Base-by-base conservation (phyloP, 495 filamentous ascomycete species). In the Apiosordaria backusii region DNA sequence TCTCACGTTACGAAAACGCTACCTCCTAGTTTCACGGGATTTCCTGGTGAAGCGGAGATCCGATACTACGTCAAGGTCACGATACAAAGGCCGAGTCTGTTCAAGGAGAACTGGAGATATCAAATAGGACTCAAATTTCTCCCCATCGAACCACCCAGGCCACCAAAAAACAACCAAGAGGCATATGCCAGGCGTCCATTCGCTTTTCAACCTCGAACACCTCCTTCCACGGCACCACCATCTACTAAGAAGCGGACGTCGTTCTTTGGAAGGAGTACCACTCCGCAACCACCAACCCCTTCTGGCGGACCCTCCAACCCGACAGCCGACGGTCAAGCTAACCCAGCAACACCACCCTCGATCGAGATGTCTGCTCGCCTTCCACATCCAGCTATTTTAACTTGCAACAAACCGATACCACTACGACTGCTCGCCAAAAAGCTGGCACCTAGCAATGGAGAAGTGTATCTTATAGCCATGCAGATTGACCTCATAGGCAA, bases 41-140 rank as follows among this genome's bases (percentile, higher is more conserved):
- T 96, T 67, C 88, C 90, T 0, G 89, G 88, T 0, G 76, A 90
- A 76, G 95, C 93, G 60, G 92, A 94, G 75, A 94, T 99, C 63
- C 86, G 87, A 69, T 99, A 99, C 74, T 98, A 90, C 67, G 82
- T 97, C 66, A 99, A 99, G 74, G 92, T 87, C 15, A 99, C 95
- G 0, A 87, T 98, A 2, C 87, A 90, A 65, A 83, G 93, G 26
- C 90, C 91, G 0, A 85, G 89, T 23, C 85, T 96, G 67, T 94
- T 92, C 75, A 90, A 91, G 72, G 92, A 94, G 76, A 97, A 96
- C 71, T 89, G 90, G 75, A 81, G 92, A 24, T 79, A 79, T 65
- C 75, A 80, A 66, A 65, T 78, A 60, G 82, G 81, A 26, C 79
- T 99, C 74, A 92, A 90, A 53, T 97, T 99, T 75, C 81, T 97